phyloP scores from a whole-genome alignment of 495 filamentous ascomycete species.

The Thozetella sp. region DNA sequence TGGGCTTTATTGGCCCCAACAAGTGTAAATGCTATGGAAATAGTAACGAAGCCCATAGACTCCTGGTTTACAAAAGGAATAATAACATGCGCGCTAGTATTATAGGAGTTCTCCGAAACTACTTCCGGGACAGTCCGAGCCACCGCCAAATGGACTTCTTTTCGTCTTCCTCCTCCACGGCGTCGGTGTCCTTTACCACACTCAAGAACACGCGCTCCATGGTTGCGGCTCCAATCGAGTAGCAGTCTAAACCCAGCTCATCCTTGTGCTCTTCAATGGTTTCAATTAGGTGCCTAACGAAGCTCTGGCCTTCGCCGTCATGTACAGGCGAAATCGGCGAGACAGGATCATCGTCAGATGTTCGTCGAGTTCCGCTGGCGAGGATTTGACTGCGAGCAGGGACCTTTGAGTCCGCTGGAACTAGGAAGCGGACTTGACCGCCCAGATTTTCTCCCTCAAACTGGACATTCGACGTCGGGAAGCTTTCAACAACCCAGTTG shows the following conservation, averaged over 20 bases:
- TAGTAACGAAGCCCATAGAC: too few species aligned
- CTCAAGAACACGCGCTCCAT: conserved; percentile 77
- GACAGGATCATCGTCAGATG: neutral
- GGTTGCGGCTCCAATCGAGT: conserved; percentile 68
- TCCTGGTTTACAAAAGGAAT: too few species aligned
- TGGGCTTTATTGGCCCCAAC: too few species aligned
- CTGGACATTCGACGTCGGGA: conserved; percentile 51
- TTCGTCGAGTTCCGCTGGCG: neutral
- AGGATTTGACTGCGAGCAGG: neutral
- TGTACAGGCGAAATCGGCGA: neutral
- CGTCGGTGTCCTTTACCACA: conserved; percentile 67
- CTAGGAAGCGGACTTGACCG: conserved; percentile 70
- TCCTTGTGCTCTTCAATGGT: conserved; percentile 62
- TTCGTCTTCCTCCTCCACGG: conserved; percentile 59
- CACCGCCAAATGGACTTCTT: conserved; percentile 22
- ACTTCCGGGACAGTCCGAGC: neutral
- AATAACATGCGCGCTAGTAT: too few species aligned
- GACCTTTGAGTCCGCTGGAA: conserved; percentile 41
- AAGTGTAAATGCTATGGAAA: too few species aligned
- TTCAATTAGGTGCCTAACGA: conserved; percentile 60
- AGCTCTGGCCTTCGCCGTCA: conserved; percentile 14
- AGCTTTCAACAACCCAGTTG: conserved; percentile 48
- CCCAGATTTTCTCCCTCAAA: conserved; percentile 68
- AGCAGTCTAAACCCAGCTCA: conserved; percentile 63
- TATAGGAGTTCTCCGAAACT: too few species aligned